Evolutionary conservation across 192 early-diverging fungal species (phyloP).

Genomic region (Oehlia diaphana): DNA sequence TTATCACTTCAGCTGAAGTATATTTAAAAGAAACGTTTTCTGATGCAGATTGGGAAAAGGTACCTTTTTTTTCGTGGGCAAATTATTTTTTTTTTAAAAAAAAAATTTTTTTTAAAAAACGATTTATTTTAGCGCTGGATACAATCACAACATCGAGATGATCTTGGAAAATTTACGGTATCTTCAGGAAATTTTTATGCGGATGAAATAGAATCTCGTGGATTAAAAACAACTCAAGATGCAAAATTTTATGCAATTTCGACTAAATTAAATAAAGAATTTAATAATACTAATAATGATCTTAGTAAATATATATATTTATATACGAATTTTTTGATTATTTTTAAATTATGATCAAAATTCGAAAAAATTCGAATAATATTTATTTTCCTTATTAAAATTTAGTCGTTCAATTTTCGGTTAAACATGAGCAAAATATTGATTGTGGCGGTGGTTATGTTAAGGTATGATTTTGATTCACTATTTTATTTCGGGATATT

Average conservation of each 20-base stretch:
- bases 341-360: background rate
- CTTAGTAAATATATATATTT: conserved; percentile 13
- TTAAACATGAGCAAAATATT: conserved; percentile 88
- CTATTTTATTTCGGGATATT: background rate
- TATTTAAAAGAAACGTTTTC: conserved; percentile 90
- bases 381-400: background rate
- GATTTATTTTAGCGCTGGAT: conserved; percentile 64
- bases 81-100: background rate
- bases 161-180: conserved; percentile 75
- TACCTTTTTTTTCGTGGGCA: background rate
- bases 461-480: conserved; percentile 47
- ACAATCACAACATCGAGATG: conserved; percentile 59
- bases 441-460: conserved; percentile 93
- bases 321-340: background rate
- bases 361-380: no score
- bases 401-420: conserved; percentile 83
- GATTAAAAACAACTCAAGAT: conserved; percentile 80
- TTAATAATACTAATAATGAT: conserved; percentile 83
- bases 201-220: conserved; percentile 64
- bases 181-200: conserved; percentile 74
- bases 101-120: no score
- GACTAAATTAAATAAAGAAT: conserved; percentile 66
- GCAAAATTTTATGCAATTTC: conserved; percentile 85
- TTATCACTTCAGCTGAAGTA: conserved; percentile 52
- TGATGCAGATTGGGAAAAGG: conserved; percentile 56